Percentiles rank a stretch among this genome's conserved stretches.
Evolutionary conservation across 495 filamentous ascomycete genomes (phyloP).

Genomic region (Neurospora sp.): DNA sequence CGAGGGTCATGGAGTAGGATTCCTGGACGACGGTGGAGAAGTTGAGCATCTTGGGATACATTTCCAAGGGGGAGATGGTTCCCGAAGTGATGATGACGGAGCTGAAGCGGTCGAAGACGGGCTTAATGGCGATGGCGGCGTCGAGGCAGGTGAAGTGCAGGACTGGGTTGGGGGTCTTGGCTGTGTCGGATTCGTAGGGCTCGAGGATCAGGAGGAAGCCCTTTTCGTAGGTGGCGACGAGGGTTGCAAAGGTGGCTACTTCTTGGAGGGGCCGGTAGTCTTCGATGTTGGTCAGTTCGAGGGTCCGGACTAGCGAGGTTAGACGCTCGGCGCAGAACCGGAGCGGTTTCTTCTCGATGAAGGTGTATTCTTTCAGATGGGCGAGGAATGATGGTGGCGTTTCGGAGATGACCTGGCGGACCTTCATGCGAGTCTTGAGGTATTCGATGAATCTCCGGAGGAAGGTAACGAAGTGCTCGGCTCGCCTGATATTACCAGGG

Average conservation of each 20-base stretch:
- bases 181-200: constrained; percentile 90
- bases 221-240: constrained; percentile 94
- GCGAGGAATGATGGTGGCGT: constrained; percentile 89
- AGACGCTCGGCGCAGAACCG: constrained; percentile 90
- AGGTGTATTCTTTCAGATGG: constrained; percentile 90
- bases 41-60: constrained; percentile 98
- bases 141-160: constrained; percentile 95
- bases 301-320: constrained; percentile 86
- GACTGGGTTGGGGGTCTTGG: constrained; percentile 90
- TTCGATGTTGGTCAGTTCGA: constrained; percentile 95
- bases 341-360: constrained; percentile 95
- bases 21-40: constrained; percentile 89
- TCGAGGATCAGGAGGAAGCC: constrained; percentile 94
- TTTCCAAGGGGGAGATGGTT: constrained; percentile 92
- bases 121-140: constrained; percentile 96
- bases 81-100: constrained; percentile 98
- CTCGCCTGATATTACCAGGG: constrained; percentile 89
- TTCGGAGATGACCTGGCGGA: constrained; percentile 91
- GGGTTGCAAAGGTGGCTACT: constrained; percentile 96
- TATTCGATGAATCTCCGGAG: constrained; percentile 96
- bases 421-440: constrained; percentile 97
- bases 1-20: constrained; percentile 95
- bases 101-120: constrained; percentile 92
- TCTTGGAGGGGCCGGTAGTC: constrained; percentile 96
- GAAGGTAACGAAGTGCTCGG: constrained; percentile 94